These are phyloP conservation scores for Cadophora sp. DNA, from an alignment of 2,329 filamentous ascomycete species.

Conservation along the genomic window DNA sequence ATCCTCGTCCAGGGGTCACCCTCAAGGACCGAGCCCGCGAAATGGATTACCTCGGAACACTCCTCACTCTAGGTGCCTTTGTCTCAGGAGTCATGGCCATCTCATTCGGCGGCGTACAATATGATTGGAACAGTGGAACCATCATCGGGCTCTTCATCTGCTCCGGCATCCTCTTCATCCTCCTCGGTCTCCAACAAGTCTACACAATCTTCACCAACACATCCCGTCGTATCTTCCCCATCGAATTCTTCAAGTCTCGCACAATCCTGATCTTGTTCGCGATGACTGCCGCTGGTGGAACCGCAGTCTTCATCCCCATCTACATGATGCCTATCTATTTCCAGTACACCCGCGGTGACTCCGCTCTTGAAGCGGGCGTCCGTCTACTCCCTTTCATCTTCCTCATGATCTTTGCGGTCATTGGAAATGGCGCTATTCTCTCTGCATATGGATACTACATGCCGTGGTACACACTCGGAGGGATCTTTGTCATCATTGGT, in stretches of 20 bases:
- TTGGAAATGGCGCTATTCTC: conserved; percentile 45
- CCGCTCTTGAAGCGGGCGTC: conserved; percentile 52
- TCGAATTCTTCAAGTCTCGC: conserved; percentile 46
- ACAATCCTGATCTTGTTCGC: conserved; percentile 47
- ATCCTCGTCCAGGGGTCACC: conserved; percentile 33
- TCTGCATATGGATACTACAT: conserved; percentile 48
- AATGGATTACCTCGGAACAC: conserved; percentile 38
- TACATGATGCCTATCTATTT: conserved; percentile 56
- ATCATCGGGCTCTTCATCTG: conserved; percentile 50
- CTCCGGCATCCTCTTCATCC: conserved; percentile 47
- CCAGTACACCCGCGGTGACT: conserved; percentile 55
- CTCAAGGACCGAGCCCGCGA: conserved; percentile 35
- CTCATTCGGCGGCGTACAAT: conserved; percentile 44
- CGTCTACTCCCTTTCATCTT: conserved; percentile 48
- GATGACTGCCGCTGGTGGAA: conserved; percentile 43
- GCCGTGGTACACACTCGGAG: conserved; percentile 48
- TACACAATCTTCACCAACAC: conserved; percentile 39
- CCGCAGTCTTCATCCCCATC: conserved; percentile 38
- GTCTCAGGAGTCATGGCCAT: conserved; percentile 45
- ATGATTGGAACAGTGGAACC: conserved; percentile 41
- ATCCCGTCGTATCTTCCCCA: conserved; percentile 39
- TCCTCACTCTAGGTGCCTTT: conserved; percentile 45
- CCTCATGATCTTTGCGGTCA: conserved; percentile 45
- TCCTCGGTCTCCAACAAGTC: conserved; percentile 38
- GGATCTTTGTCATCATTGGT: conserved; percentile 46